phyloP scores from a whole-genome alignment of 176 grass and related monocot genomes.

The Oropetium thomaeum region DNA sequence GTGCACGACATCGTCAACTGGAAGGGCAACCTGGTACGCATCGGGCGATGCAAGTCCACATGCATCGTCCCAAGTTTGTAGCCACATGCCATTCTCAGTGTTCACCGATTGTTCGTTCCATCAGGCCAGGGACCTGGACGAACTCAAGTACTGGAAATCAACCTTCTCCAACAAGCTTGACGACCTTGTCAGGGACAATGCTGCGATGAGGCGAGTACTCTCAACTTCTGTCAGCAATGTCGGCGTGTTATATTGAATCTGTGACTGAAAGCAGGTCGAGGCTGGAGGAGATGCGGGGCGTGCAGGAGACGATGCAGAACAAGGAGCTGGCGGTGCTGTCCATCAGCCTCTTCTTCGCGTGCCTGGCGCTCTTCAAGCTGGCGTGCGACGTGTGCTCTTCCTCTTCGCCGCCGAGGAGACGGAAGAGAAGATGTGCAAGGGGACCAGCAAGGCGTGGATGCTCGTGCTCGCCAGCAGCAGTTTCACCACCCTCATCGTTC shows the following conservation, averaged over 20 bases:
- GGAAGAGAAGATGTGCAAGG: constrained; percentile 6
- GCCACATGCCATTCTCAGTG: neutral
- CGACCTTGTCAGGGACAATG: constrained; percentile 58
- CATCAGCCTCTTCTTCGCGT: constrained; percentile 62
- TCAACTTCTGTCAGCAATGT: neutral
- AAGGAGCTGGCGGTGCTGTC: constrained; percentile 65
- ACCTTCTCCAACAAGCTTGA: constrained; percentile 54
- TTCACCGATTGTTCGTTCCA: neutral
- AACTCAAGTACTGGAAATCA: constrained; percentile 66
- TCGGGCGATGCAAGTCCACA: neutral
- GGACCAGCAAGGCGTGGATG: constrained; percentile 55
- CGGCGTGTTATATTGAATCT: neutral
- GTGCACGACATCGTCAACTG: constrained; percentile 33
- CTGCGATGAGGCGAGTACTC: constrained; percentile 52
- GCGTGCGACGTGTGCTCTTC: constrained; percentile 39
- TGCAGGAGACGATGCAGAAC: constrained; percentile 70
- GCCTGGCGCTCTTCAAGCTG: constrained; percentile 67
- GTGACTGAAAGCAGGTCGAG: constrained; percentile 42
- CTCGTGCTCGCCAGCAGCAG: constrained; percentile 58
- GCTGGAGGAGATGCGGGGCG: constrained; percentile 52
- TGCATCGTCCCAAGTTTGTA: neutral
- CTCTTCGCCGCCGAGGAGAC: constrained; percentile 24
- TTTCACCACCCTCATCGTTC: constrained; percentile 52
- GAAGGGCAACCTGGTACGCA: constrained; percentile 44
- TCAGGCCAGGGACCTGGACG: constrained; percentile 57